A percentile compares a stretch with the other conserved stretches of the same genome.
Conservation (phyloP, 2,329 filamentous ascomycete species). For the Penicillium hesseltinei region DNA sequence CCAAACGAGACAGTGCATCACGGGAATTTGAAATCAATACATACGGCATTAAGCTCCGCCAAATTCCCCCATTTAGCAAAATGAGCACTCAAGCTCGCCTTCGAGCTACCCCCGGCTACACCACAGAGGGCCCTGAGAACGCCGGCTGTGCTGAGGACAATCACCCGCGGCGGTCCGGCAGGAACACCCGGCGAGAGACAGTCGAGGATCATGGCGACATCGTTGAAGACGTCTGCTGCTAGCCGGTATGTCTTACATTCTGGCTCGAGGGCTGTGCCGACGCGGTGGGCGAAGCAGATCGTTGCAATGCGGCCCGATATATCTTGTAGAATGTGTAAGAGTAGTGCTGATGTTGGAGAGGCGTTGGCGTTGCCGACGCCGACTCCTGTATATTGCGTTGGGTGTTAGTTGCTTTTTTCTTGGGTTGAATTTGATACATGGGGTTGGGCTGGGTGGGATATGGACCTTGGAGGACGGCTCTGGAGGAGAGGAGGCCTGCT, state of each 20-base stretch:
- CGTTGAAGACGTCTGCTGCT: conserved; percentile 84
- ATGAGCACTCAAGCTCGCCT: conserved; percentile 86
- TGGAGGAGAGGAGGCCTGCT: conserved; percentile 65
- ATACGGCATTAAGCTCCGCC: conserved; percentile 82
- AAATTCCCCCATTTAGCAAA: conserved; percentile 86
- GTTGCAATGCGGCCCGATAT: conserved; percentile 78
- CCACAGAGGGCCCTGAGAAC: conserved; percentile 72
- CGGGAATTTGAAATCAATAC: conserved; percentile 26
- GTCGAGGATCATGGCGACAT: conserved; percentile 81
- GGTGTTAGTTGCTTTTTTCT: neutral
- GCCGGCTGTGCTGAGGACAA: conserved; percentile 59
- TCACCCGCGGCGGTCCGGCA: conserved; percentile 52
- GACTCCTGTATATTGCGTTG: conserved; percentile 51
- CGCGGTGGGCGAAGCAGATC: conserved; percentile 78
- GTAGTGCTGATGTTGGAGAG: conserved; percentile 74
- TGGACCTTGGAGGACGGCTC: conserved; percentile 73
- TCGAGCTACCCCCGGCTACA: conserved; percentile 83
- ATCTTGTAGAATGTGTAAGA: conserved; percentile 80
- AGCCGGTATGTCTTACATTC: conserved; percentile 90
- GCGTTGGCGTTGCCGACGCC: conserved; percentile 79
- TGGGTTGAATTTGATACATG: neutral
- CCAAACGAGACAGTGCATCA: neutral
- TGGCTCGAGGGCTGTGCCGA: conserved; percentile 79
- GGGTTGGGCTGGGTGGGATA: neutral
- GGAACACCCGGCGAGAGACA: conserved; percentile 74